Evolutionary conservation across 2,329 filamentous ascomycete genomes (phyloP).

Genomic region (Sphaerulina musiva): DNA sequence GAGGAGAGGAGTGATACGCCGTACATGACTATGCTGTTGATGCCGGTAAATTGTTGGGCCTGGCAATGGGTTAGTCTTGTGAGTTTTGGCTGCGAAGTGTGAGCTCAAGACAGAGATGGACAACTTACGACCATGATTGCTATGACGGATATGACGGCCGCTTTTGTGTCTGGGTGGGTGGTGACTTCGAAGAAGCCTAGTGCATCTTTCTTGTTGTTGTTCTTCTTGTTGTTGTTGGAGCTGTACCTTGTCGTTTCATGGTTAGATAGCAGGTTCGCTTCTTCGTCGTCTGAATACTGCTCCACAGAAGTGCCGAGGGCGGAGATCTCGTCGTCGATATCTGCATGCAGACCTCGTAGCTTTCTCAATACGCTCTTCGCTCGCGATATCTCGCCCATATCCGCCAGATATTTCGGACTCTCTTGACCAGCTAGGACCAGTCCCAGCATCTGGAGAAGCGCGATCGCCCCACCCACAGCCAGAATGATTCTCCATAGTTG

Average conservation of each 20-base stretch:
- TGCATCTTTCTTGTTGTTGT: conserved; percentile 22
- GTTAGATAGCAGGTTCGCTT: conserved; percentile 45
- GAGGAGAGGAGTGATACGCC: conserved; percentile 81
- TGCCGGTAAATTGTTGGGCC: conserved; percentile 77
- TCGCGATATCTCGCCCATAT: conserved; percentile 53
- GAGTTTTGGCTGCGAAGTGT: too few species aligned
- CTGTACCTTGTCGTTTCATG: conserved; percentile 4
- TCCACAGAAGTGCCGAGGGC: conserved; percentile 28
- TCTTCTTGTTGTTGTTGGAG: background rate
- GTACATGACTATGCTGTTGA: conserved; percentile 99
- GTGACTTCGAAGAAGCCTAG: conserved; percentile 52
- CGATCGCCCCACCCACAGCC: conserved; percentile 63
- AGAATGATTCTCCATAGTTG: conserved; percentile 79
- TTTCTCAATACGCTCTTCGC: conserved; percentile 65
- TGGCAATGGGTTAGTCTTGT: too few species aligned
- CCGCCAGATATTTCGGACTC: conserved; percentile 78
- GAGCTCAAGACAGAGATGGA: too few species aligned
- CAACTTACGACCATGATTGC: conserved; percentile 66
- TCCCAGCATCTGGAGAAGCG: conserved; percentile 58
- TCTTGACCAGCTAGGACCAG: conserved; percentile 70
- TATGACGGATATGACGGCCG: conserved; percentile 84
- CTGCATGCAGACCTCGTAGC: conserved; percentile 62
- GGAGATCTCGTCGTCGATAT: conserved; percentile 68
- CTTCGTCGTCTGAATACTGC: conserved; percentile 49
- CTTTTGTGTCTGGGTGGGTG: conserved; percentile 61